Base-by-base conservation (phyloP, 1,139 yeast species). In the Yamadazyma sp. region DNA sequence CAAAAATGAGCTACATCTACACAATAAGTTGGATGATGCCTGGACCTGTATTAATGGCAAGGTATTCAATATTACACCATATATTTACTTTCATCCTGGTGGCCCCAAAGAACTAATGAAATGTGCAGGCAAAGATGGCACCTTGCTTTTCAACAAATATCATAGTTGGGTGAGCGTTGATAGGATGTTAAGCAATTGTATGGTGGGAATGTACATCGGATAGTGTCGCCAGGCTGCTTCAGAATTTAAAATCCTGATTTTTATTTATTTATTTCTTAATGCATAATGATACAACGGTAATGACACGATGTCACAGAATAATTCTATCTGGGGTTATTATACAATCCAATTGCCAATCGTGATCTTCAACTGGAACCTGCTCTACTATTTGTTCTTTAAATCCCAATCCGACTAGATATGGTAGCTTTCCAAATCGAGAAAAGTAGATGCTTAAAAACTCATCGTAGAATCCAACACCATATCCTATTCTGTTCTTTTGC, bases 381-480 rank as follows among this genome's bases (percentile, higher is more conserved):
- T 64, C 68, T 0, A 82, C 73, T n/a, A 86, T 52, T 48, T 90
- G 94, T 53, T 84, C 86, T 11, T 65, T 55, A 7, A 90, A 66
- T 0, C 95, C 95, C 6, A 89, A 59, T 0, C 92, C 96, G 2
- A 86, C 56, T 27, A 83, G 52, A 29, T 54, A 57, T 0, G 86
- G 85, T 20, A 38, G 50, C 16, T 42, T 48, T 1, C 51, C 50
- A 42, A 62, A 58, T 47, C 56, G 59, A 23, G 57, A 50, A n/a
- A 51, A 36, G 51, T 80, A 81, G 31, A 81, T 64, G 27, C 67
- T 62, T 28, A 88, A 69, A 55, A 78, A 90, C 48, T 82, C 87
- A 57, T 92, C 97, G 58, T 92, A 92, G 59, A 77, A 89, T 0
- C 97, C 98, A 9, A 83, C 94, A 1, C 98, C 98, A 57, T 89